Conservation (phyloP, 352 stramenopile genomes). For the Globisporangium splendens region DNA sequence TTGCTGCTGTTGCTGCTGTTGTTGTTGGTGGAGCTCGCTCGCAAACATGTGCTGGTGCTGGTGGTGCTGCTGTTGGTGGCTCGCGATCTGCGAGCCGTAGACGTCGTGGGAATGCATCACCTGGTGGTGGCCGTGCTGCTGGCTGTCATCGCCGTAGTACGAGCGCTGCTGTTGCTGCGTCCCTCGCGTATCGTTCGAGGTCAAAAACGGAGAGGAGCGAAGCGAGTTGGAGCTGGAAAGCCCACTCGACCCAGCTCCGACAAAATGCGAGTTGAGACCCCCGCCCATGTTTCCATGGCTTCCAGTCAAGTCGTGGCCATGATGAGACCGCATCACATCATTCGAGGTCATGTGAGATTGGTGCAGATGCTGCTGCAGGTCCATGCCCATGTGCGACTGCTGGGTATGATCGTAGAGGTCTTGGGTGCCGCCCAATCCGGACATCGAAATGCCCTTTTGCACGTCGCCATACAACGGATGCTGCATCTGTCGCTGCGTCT, state of each 20-base stretch:
- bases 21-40: constrained; percentile 21
- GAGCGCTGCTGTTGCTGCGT: constrained; percentile 19
- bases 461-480: constrained; percentile 57
- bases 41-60: constrained; percentile 25
- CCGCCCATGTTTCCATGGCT: constrained; percentile 6
- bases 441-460: constrained; percentile 47
- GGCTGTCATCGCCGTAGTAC: constrained; percentile 42
- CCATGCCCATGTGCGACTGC: constrained; percentile 49
- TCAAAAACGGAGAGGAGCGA: constrained; percentile 12
- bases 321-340: constrained; percentile 43
- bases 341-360: constrained; percentile 9
- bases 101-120: constrained; percentile 47
- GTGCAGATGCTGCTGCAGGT: constrained; percentile 36
- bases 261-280: constrained; percentile 13
- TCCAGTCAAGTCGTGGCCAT: constrained; percentile 12
- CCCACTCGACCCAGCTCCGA: background rate
- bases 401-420: constrained; percentile 46
- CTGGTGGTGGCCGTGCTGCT: constrained; percentile 21
- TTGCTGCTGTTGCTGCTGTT: constrained; percentile 38
- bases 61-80: constrained; percentile 38
- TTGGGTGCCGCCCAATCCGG: constrained; percentile 31
- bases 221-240: constrained; percentile 9
- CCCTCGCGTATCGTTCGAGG: constrained; percentile 6
- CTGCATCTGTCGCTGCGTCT: constrained; percentile 28
- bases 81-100: constrained; percentile 40